Percentiles rank a stretch among this genome's conserved stretches.
These are phyloP conservation scores for Leishmania guyanensis DNA, from an alignment of 208 protist species.

Conservation along the genomic window DNA sequence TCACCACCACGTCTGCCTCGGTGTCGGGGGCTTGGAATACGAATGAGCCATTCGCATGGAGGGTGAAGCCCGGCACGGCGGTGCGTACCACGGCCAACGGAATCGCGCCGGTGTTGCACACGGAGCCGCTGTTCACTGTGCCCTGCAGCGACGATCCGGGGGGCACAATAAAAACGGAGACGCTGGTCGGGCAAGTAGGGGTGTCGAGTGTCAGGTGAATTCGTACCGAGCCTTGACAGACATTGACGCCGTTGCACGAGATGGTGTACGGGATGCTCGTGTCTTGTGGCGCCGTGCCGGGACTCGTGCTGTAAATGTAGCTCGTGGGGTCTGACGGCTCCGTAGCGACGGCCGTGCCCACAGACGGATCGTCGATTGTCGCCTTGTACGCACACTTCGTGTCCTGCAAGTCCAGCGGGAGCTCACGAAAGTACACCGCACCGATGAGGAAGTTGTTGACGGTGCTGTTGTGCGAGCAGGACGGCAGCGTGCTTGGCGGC, in stretches of 20 bases:
- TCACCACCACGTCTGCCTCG: conserved; percentile 44
- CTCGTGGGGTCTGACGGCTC: conserved; percentile 23
- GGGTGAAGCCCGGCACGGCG: conserved; percentile 19
- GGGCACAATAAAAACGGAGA: conserved; percentile 24
- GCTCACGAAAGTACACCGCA: conserved; percentile 16
- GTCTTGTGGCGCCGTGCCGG: conserved; percentile 18
- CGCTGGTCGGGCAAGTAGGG: conserved; percentile 25
- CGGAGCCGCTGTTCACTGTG: conserved; percentile 24
- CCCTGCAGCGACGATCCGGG: conserved; percentile 23
- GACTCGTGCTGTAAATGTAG: conserved; percentile 47
- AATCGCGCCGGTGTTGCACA: conserved; percentile 37
- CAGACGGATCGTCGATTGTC: conserved; percentile 19
- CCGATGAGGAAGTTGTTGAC: conserved; percentile 37
- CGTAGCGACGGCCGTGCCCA: conserved; percentile 30
- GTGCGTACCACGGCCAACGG: conserved; percentile 33
- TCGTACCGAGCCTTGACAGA: conserved; percentile 42
- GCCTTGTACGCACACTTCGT: conserved; percentile 35
- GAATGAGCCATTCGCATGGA: conserved; percentile 36
- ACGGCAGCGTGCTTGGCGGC: conserved; percentile 13
- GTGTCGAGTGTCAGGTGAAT: conserved; percentile 34
- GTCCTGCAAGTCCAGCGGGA: conserved; percentile 38
- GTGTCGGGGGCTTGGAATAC: conserved; percentile 42
- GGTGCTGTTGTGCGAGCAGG: conserved; percentile 28
- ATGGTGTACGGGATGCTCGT: conserved; percentile 36
- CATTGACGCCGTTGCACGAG: conserved; percentile 35